Evolutionary conservation across 192 early-diverging fungal genomes (phyloP), one percentile per base, ranked within the genome.

Genomic region (Coemansia javaensis): DNA sequence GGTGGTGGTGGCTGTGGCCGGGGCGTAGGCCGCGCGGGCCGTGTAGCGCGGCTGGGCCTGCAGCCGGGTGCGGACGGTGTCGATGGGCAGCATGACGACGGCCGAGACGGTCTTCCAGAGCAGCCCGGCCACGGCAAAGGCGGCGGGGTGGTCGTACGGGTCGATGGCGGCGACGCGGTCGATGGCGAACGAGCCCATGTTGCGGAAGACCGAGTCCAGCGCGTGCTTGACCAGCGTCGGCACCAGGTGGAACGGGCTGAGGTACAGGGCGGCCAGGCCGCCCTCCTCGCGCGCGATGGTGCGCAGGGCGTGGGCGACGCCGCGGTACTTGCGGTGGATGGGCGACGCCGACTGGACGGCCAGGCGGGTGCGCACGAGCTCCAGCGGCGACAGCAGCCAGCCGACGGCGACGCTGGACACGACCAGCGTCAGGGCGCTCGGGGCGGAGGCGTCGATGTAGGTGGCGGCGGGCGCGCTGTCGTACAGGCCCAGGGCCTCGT

Each of bases 401-500:
- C 93, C 93, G 5, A 88, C 83, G 17, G 89, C 53, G 1, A 88
- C 61, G 61, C 87, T 81, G 12, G 87, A 88, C 2, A 77, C 62
- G 1, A 94, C 79, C 36, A 86, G 54, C 1, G 96, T 96, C 10
- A 80, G 69, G 11, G 81, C 37, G 57, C 75, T 55, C 39, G 77
- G 59, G 79, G 82, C 63, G 80, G 63, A 44, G 74, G 80, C 5
- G 80, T 78, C 54, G 75, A 71, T 31, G 87, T 88, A 63, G 80
- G 82, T 36, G 77, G 81, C 53, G n/a, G 55, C 18, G 3, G 64
- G 48, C 15, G 52, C 63, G 53, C 90, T 90, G 43, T 96, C 96
- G 52, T 88, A 90, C n/a, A 95, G 77, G 44, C 84, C 90, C 42
- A 96, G 89, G 16, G 81, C 71, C 53, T 97, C 96, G 67, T 97